These are phyloP conservation scores for Candida xiaguanensis DNA, from an alignment of 805 yeast species.

Conservation along the genomic window DNA sequence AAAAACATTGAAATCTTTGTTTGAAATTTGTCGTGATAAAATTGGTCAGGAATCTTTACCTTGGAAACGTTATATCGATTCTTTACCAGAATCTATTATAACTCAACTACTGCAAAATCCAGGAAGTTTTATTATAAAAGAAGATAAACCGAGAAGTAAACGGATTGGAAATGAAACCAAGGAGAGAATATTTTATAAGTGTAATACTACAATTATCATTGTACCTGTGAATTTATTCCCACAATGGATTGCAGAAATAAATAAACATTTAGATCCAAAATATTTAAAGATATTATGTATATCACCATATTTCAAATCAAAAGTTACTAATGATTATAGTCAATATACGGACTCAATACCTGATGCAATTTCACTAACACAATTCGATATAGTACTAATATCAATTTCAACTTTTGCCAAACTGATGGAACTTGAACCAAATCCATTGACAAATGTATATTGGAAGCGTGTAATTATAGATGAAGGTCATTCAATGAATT, in stretches of 20 bases:
- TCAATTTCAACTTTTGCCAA: slow-evolving; percentile 22
- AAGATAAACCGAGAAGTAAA: slow-evolving; percentile 15
- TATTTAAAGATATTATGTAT: slow-evolving; percentile 33
- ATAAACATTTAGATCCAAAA: slow-evolving; percentile 46
- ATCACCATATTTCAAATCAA: slow-evolving; percentile 27
- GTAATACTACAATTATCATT: slow-evolving; percentile 54
- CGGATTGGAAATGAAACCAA: slow-evolving; percentile 14
- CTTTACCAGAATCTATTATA: slow-evolving; percentile 44
- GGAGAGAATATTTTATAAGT: slow-evolving; percentile 35
- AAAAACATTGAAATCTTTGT: slow-evolving; percentile 12
- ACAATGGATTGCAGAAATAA: slow-evolving; percentile 61
- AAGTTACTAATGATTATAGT: slow-evolving; percentile 12
- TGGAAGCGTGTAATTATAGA: slow-evolving; percentile 76
- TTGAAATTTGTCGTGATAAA: slow-evolving; percentile 39
- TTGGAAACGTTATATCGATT: slow-evolving; percentile 48
- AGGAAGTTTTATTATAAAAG: slow-evolving; percentile 41
- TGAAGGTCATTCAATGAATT: slow-evolving; percentile 67
- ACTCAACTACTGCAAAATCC: slow-evolving; percentile 33
- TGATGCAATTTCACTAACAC: slow-evolving; percentile 29
- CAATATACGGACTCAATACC: slow-evolving; percentile 19
- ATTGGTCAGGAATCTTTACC: slow-evolving; percentile 50
- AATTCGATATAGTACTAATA: slow-evolving; percentile 52
- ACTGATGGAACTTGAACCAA: slow-evolving; percentile 12
- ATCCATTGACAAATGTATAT: slow-evolving; percentile 41
- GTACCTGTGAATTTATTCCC: slow-evolving; percentile 64